phyloP scores from a whole-genome alignment of 2,329 filamentous ascomycete species.

The Clarireedia paspali region DNA sequence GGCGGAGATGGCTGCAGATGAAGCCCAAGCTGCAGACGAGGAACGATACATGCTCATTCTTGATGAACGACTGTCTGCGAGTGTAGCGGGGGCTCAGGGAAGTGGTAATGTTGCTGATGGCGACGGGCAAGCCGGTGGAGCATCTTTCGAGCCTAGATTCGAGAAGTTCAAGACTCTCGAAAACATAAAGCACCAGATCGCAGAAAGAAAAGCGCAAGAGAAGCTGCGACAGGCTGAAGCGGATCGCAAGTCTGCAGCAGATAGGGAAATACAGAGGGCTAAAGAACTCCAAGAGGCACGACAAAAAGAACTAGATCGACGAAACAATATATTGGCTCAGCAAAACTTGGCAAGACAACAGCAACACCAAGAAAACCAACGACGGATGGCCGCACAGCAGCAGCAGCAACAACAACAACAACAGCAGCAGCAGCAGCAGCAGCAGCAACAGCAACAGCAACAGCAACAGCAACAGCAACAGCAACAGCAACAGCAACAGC shows the following conservation, averaged over 20 bases:
- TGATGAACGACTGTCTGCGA: slow-evolving; percentile 71
- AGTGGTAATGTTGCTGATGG: slow-evolving; percentile 54
- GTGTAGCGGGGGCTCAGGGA: slow-evolving; percentile 48
- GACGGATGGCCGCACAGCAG: slow-evolving; percentile 34
- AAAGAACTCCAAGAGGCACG: slow-evolving; percentile 24
- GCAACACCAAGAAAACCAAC: slow-evolving; percentile 30
- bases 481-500: slow-evolving; percentile 16
- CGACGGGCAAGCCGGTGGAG: slow-evolving; percentile 63
- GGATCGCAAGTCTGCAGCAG: slow-evolving; percentile 40
- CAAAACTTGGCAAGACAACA: slow-evolving; percentile 15
- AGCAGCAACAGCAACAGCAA: slow-evolving; percentile 18
- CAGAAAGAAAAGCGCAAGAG: slow-evolving; percentile 69
- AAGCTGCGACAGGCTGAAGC: slow-evolving; percentile 53
- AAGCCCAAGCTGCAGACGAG: slow-evolving; percentile 80
- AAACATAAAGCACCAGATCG: slow-evolving; percentile 70
- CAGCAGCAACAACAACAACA: slow-evolving; percentile 28
- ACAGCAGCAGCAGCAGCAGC: background rate
- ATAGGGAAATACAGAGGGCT: slow-evolving; percentile 39
- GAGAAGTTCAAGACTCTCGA: slow-evolving; percentile 88
- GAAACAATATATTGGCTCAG: slow-evolving; percentile 24
- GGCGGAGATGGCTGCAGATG: slow-evolving; percentile 90
- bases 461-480: slow-evolving; percentile 23
- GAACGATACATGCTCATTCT: slow-evolving; percentile 90
- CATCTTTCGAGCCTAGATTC: slow-evolving; percentile 78
- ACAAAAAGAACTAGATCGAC: slow-evolving; percentile 28